A percentile compares a stretch with the other conserved stretches of the same genome.
These are phyloP conservation scores for Barbatosphaeria neglecta DNA, from an alignment of 495 filamentous ascomycete species.

Conservation along the genomic window DNA sequence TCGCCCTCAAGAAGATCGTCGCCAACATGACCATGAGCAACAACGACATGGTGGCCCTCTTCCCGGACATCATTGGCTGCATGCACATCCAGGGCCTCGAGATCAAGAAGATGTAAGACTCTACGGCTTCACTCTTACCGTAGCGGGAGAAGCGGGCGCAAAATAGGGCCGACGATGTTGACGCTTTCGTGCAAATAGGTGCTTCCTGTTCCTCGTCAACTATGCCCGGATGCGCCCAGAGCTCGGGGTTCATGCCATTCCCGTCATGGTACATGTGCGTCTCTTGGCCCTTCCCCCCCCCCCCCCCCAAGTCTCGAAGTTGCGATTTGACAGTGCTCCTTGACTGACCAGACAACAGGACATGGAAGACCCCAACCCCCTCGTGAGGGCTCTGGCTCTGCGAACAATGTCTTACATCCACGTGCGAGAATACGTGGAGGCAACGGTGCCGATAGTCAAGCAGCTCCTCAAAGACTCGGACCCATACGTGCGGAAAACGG, in stretches of 20 bases:
- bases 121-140: too few relatives aligned
- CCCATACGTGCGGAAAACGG: constrained; percentile 96
- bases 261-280: constrained; percentile 65
- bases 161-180: neutral
- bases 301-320: too few relatives aligned
- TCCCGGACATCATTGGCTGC: constrained; percentile 87
- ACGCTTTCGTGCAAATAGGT: constrained; percentile 46
- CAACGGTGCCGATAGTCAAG: constrained; percentile 75
- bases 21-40: constrained; percentile 99
- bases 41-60: constrained; percentile 97
- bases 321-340: too few relatives aligned
- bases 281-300: neutral
- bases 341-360: constrained; percentile 44
- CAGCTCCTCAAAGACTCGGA: constrained; percentile 75
- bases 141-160: neutral
- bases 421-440: constrained; percentile 90
- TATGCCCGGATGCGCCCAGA: constrained; percentile 93
- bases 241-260: constrained; percentile 83
- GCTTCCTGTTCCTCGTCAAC: constrained; percentile 94
- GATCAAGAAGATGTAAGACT: constrained; percentile 96
- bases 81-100: constrained; percentile 91
- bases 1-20: constrained; percentile 98
- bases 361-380: constrained; percentile 85
- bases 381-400: constrained; percentile 85
- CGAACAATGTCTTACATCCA: constrained; percentile 97